Percentiles rank a stretch among this genome's conserved stretches.
Conservation (phyloP, 169 alveolate genomes). For the Eimeria necatrix region DNA sequence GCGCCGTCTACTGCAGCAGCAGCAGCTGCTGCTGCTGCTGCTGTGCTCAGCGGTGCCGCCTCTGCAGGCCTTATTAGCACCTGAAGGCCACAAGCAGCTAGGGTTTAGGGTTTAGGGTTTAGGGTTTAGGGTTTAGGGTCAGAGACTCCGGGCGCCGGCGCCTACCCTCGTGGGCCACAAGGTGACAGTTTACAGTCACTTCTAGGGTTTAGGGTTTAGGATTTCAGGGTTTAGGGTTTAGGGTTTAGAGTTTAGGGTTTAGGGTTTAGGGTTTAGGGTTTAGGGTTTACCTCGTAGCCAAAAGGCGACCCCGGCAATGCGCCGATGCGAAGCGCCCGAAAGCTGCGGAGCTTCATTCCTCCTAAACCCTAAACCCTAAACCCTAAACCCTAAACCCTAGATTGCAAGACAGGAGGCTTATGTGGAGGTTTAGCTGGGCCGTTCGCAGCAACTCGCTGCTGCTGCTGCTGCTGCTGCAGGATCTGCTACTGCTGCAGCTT, state of each 20-base stretch:
- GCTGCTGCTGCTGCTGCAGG: background rate
- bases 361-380: constrained; percentile 29
- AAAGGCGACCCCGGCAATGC: constrained; percentile 23
- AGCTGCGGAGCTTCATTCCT: constrained; percentile 11
- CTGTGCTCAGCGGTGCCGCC: background rate
- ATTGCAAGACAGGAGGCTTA: background rate
- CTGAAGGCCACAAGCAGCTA: background rate
- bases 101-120: background rate
- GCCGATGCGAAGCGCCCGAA: constrained; percentile 2
- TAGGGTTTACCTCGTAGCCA: constrained; percentile 54
- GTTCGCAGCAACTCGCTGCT: background rate
- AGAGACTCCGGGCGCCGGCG: background rate
- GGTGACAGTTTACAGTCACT: too few relatives aligned
- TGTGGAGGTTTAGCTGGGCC: background rate
- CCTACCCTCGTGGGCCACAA: too few relatives aligned
- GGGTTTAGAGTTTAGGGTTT: constrained; percentile 10
- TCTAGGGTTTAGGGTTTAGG: background rate
- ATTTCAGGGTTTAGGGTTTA: background rate
- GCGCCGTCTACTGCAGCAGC: too few relatives aligned
- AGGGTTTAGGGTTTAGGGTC: background rate
- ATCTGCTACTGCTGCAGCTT: constrained; percentile 2
- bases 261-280: constrained; percentile 39
- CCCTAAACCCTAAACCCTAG: background rate
- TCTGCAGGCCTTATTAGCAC: background rate
- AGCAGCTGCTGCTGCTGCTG: too few relatives aligned